Evolutionary conservation across 257 asterid genomes (phyloP).

Genomic region (Lantana camara): DNA sequence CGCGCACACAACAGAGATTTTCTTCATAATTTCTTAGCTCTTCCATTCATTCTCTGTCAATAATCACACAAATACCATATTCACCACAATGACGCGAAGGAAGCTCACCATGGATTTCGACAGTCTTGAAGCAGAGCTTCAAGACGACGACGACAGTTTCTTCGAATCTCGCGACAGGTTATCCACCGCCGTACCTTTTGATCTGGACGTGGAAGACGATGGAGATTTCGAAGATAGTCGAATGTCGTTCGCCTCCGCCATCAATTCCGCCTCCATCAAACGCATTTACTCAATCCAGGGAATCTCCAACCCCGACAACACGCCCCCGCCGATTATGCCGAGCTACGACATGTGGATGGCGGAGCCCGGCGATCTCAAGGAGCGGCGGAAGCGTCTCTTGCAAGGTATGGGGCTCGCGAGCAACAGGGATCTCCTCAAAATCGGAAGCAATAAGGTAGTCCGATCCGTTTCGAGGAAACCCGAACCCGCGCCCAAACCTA

Average conservation of each 20-base stretch:
- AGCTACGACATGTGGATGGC: conserved; percentile 75
- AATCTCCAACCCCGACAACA: conserved; percentile 7
- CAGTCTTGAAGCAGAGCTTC: conserved; percentile 36
- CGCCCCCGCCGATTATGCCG: conserved; percentile 28
- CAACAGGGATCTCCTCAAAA: conserved; percentile 50
- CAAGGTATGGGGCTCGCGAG: conserved; percentile 75
- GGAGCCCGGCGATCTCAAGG: conserved; percentile 74
- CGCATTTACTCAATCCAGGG: conserved; percentile 28
- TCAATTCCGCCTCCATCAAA: conserved; percentile 42
- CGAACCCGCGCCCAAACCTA: conserved; percentile 3
- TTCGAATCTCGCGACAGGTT: conserved; percentile 56
- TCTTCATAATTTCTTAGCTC: conserved; percentile 1
- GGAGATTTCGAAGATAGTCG: conserved; percentile 66
- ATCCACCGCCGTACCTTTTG: conserved; percentile 54
- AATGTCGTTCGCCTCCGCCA: conserved; percentile 58
- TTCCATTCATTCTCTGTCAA: conserved; percentile 10
- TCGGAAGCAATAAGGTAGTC: conserved; percentile 43
- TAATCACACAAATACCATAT: background rate
- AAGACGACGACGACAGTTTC: conserved; percentile 64
- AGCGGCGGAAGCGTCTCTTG: conserved; percentile 66
- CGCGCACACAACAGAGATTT: background rate
- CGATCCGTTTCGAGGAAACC: conserved; percentile 39
- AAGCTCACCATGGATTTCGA: conserved; percentile 72
- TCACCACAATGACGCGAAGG: conserved; percentile 51
- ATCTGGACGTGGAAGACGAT: conserved; percentile 48